Percentiles rank a stretch among this genome's conserved stretches.
Evolutionary conservation across 2,329 filamentous ascomycete genomes (phyloP).

Genomic region (Epichloe aotearoae): DNA sequence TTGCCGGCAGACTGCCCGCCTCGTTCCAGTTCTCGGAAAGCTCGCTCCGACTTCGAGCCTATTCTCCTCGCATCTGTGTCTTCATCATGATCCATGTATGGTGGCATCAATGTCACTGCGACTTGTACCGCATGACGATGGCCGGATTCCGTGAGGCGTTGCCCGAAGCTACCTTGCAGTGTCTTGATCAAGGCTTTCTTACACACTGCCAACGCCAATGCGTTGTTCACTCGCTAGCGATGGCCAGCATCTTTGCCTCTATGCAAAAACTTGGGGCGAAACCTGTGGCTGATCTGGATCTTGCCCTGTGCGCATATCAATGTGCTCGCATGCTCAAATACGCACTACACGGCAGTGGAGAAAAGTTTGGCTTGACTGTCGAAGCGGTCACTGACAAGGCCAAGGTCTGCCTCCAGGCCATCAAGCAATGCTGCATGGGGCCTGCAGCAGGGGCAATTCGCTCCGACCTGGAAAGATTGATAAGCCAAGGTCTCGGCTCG

Average conservation of each 20-base stretch:
- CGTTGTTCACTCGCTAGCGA: constrained; percentile 39
- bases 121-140: constrained; percentile 41
- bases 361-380: constrained; percentile 29
- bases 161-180: constrained; percentile 28
- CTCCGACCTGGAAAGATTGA: constrained; percentile 37
- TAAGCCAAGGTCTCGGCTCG: constrained; percentile 28
- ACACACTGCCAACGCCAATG: constrained; percentile 36
- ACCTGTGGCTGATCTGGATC: constrained; percentile 40
- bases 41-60: constrained; percentile 41
- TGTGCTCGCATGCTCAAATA: constrained; percentile 40
- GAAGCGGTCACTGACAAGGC: constrained; percentile 36
- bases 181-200: constrained; percentile 35
- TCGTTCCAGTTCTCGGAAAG: constrained; percentile 46
- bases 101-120: constrained; percentile 46
- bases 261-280: constrained; percentile 37
- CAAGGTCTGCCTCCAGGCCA: constrained; percentile 35
- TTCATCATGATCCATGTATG: constrained; percentile 48
- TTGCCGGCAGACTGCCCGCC: constrained; percentile 37
- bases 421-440: constrained; percentile 36
- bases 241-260: constrained; percentile 41
- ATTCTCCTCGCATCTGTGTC: constrained; percentile 42
- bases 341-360: constrained; percentile 30
- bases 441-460: constrained; percentile 34
- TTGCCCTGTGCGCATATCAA: constrained; percentile 42
- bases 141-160: constrained; percentile 38